Evolutionary conservation across 805 yeast species (phyloP).

Genomic region (Torulaspora delbrueckii): DNA sequence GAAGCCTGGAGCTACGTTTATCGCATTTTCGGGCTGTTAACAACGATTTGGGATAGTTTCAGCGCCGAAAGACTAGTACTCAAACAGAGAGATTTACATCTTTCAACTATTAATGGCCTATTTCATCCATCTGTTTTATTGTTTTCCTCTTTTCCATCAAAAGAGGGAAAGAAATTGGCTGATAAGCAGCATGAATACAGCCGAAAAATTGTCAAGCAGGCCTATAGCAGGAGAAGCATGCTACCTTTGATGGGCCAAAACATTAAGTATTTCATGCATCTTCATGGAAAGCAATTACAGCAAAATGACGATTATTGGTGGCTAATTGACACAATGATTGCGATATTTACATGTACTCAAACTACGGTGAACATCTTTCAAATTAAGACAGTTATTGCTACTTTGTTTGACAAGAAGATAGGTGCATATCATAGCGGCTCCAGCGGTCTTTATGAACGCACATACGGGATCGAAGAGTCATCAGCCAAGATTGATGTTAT

Average conservation of each 20-base stretch:
- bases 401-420: constrained; percentile 45
- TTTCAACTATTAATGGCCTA: constrained; percentile 47
- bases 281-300: constrained; percentile 36
- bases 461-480: constrained; percentile 57
- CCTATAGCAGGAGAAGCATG: constrained; percentile 62
- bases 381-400: constrained; percentile 54
- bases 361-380: constrained; percentile 51
- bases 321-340: constrained; percentile 47
- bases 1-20: constrained; percentile 14
- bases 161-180: constrained; percentile 9
- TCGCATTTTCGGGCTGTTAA: constrained; percentile 35
- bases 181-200: constrained; percentile 27
- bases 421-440: constrained; percentile 21
- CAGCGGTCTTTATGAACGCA: constrained; percentile 39
- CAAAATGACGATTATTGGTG: constrained; percentile 37
- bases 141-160: constrained; percentile 34
- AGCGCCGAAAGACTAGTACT: constrained; percentile 56
- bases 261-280: constrained; percentile 43
- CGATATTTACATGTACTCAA: constrained; percentile 47
- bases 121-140: constrained; percentile 41
- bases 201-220: constrained; percentile 41
- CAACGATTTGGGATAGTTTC: constrained; percentile 54
- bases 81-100: constrained; percentile 61
- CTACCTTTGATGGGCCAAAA: constrained; percentile 53
- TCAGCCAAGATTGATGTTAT: constrained; percentile 48